Evolutionary conservation across 495 filamentous ascomycete genomes (phyloP).

Genomic region (Aspergillus cavernicola): DNA sequence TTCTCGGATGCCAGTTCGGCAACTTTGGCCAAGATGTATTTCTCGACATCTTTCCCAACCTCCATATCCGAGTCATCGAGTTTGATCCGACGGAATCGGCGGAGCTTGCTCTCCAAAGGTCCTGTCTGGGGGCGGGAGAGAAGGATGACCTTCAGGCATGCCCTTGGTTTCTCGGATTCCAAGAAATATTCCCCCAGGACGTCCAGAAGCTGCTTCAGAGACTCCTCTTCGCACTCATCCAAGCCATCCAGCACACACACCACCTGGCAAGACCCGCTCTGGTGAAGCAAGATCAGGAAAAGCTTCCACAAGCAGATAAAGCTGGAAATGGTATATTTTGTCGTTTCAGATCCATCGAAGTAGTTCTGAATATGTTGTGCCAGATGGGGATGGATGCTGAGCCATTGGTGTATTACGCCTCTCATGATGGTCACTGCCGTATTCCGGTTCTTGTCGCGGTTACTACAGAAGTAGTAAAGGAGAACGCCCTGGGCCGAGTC

Average conservation of each 20-base stretch:
- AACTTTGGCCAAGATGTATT: too few species aligned
- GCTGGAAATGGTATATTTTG: not conserved
- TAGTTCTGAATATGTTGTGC: not conserved
- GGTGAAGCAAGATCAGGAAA: not conserved
- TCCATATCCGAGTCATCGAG: too few species aligned
- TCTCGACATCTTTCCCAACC: too few species aligned
- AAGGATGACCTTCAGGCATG: too few species aligned
- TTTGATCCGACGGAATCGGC: too few species aligned
- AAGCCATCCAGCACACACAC: conserved; percentile 43
- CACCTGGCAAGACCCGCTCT: conserved; percentile 21
- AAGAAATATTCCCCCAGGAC: not conserved
- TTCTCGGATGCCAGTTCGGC: too few species aligned
- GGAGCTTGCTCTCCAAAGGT: too few species aligned
- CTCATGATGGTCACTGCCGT: conserved; percentile 37
- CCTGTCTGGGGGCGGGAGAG: too few species aligned
- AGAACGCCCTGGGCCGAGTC: conserved; percentile 17
- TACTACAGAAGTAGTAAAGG: conserved; percentile 44
- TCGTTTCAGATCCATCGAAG: not conserved
- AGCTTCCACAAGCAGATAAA: not conserved
- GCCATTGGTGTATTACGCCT: conserved; percentile 35
- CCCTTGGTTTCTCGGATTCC: too few species aligned
- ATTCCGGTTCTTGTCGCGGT: conserved; percentile 43
- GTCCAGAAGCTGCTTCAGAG: conserved; percentile 26
- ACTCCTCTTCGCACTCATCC: conserved; percentile 45
- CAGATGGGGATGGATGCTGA: conserved; percentile 8